A percentile compares a stretch with the other conserved stretches of the same genome.
Conservation (phyloP, 345 rosid genomes). For the Trapa incisa region DNA sequence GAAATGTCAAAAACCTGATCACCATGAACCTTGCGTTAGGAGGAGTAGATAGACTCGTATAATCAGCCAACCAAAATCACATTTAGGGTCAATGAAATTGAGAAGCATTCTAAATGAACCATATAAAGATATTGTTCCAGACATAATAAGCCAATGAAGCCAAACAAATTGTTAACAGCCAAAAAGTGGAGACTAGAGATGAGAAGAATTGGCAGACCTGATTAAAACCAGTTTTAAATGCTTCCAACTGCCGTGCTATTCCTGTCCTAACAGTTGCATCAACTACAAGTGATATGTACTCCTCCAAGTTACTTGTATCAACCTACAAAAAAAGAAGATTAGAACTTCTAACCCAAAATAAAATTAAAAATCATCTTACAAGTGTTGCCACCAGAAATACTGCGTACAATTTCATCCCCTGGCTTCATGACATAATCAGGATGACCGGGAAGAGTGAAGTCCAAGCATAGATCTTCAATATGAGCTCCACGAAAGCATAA, state of each 20-base stretch:
- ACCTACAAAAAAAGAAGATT: constrained; percentile 36
- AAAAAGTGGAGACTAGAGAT: not conserved
- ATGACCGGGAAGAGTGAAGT: constrained; percentile 90
- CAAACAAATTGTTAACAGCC: not conserved
- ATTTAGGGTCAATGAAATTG: not conserved
- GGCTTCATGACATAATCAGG: constrained; percentile 69
- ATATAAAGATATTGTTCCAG: not conserved
- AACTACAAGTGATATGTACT: constrained; percentile 69
- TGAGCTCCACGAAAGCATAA: constrained; percentile 48
- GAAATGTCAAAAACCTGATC: constrained; percentile 85
- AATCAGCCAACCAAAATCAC: not conserved
- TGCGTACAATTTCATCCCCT: constrained; percentile 70
- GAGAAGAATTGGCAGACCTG: constrained; percentile 39
- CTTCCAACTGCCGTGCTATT: constrained; percentile 69
- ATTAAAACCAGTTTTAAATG: constrained; percentile 88
- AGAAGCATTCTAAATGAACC: not conserved
- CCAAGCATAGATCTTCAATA: constrained; percentile 79
- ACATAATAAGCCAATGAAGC: not conserved
- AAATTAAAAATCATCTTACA: not conserved
- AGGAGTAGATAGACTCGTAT: not conserved
- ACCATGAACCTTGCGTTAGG: not conserved
- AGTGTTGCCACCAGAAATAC: not conserved
- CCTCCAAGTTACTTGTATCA: constrained; percentile 67
- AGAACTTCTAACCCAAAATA: not conserved
- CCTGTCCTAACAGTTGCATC: constrained; percentile 90